Conservation (phyloP, 306 rosid species). For the Prunus armeniaca region DNA sequence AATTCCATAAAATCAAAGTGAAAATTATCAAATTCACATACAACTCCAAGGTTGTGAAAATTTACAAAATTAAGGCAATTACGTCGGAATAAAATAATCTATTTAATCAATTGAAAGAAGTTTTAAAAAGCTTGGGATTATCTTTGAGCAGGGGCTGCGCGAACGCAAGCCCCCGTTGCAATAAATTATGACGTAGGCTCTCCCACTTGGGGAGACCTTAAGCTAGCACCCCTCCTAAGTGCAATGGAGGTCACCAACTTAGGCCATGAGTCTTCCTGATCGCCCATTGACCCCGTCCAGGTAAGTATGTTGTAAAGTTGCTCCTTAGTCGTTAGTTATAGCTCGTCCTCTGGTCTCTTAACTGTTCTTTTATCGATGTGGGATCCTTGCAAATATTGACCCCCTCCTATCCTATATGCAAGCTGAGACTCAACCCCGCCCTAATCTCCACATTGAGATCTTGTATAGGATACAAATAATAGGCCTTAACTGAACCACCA, state of each 20-base stretch:
- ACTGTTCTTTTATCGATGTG: background rate
- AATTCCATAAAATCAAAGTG: too few relatives aligned
- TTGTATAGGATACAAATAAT: background rate
- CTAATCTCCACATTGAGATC: background rate
- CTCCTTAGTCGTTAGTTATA: background rate
- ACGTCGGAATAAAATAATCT: too few relatives aligned
- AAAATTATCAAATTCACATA: too few relatives aligned
- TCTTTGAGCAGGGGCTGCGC: conserved; percentile 42
- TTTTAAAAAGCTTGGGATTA: background rate
- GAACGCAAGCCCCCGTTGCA: conserved; percentile 49
- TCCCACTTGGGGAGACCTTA: conserved; percentile 53
- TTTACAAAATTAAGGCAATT: too few relatives aligned
- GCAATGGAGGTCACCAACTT: conserved; percentile 51
- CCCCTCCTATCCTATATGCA: background rate
- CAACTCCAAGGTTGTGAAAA: too few relatives aligned
- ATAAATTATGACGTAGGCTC: conserved; percentile 64
- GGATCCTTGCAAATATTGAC: background rate
- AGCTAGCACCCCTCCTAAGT: conserved; percentile 42
- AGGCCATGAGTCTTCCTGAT: conserved; percentile 43
- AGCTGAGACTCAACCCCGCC: background rate
- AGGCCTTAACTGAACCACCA: background rate
- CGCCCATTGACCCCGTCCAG: conserved; percentile 59
- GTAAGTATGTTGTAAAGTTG: background rate
- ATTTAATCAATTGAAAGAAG: too few relatives aligned
- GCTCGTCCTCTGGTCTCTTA: background rate